Percentiles rank a stretch among this genome's conserved stretches.
Conservation (phyloP, 768 basidiomycete species). For the Paxillus rubicundulus region DNA sequence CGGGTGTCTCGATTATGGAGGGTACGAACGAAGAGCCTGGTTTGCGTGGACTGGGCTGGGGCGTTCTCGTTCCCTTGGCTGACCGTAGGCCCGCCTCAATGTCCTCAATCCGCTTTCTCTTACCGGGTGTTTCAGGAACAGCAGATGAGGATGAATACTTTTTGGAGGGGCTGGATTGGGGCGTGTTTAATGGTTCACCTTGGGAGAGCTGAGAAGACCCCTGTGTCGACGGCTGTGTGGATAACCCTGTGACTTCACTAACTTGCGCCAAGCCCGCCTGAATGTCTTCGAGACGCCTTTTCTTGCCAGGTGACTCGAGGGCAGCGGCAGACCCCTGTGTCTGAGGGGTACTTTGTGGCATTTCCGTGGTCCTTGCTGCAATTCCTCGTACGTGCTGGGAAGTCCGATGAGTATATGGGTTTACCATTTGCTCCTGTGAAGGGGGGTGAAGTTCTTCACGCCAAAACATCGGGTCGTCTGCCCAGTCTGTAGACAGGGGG, state of each 20-base stretch:
- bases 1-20: background rate
- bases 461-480: slow-evolving; percentile 21
- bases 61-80: background rate
- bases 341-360: background rate
- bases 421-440: background rate
- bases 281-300: slow-evolving; percentile 1
- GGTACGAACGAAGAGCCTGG: background rate
- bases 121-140: slow-evolving; percentile 4
- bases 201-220: background rate
- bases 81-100: background rate
- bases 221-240: background rate
- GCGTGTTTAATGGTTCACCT: background rate
- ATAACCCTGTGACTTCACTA: background rate
- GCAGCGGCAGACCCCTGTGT: background rate
- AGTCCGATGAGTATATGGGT: background rate
- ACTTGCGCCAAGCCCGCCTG: background rate
- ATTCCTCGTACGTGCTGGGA: background rate
- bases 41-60: background rate
- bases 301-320: background rate
- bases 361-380: too few species aligned
- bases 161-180: background rate
- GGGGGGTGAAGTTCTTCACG: background rate
- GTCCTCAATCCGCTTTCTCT: slow-evolving; percentile 1
- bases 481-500: slow-evolving; percentile 31
- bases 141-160: background rate